Base-by-base conservation (phyloP, 176 grass and related monocot species). In the Elymus sibiricus region DNA sequence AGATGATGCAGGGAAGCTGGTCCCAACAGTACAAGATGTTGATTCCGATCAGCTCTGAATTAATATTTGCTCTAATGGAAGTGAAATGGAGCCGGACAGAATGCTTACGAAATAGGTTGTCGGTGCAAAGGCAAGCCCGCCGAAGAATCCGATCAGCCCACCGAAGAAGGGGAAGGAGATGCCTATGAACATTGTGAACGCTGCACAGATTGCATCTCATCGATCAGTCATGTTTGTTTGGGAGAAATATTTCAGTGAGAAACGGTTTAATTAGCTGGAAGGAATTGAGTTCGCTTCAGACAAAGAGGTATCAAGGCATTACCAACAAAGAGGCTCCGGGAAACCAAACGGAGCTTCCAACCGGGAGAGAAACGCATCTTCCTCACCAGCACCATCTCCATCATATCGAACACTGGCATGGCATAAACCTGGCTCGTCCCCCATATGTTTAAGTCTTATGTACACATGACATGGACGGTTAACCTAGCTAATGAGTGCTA, bases 351-450 rank as follows among this genome's bases (percentile, higher is more conserved):
- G 66, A 97, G 90, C 11, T 43, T 79, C 7, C 90, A 25, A 28
- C 95, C 83, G 6, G 95, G 95, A 6, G 77, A 72, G 73, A 94
- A 92, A 4, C 25, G 66, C 53, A 97, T 43, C 47, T 91, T 92
- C 74, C 92, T 97, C 76, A 97, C 88, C 19, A 97, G 88, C 29
- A 92, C 74, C 16, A 92, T 94, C 63, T 97, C 95, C 15, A 97
- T 88, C 95, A 97, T 97, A 79, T 97, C 95, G 19, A 97, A 94
- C 29, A 94, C 95, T 0, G 94, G 92, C 90, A 97, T 97, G 4
- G 94, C 94, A 35, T 97, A 97, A 21, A 97, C 83, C 94, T 95
- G 60, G 16, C 13, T 28, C 13, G 7, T 49, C 16, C 14, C 4
- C 26, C 73, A 32, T 21, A 0, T 32, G 31, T 32, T 53, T 53